Evolutionary conservation across 2,329 filamentous ascomycete genomes (phyloP), one percentile per base, ranked within the genome.

Genomic region (Exophiala sp.): DNA sequence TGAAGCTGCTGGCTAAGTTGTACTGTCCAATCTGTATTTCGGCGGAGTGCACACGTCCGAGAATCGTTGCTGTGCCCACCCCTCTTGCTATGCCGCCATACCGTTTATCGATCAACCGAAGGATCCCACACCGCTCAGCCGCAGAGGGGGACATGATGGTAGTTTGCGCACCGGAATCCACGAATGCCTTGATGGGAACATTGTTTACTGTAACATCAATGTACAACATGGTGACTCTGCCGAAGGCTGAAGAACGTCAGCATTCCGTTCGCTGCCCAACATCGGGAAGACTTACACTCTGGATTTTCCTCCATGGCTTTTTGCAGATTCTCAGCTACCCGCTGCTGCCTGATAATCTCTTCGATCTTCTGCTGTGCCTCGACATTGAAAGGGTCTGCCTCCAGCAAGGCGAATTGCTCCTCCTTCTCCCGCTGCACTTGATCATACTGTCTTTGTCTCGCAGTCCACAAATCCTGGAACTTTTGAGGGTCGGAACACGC

Each of bases 141-240:
- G 89, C 96, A 19, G 82, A 77, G 3, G 93, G 93, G 3, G 91
- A 97, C 93, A 98, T 98, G 73, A 98, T 96, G 44, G 93, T 98
- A 21, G 91, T 89, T 71, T 98, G 93, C 19, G 93, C 93, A 54
- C 93, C 93, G 1, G 93, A 97, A 68, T 98, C 93, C 53, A 98
- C 93, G 60, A 98, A 85, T 2, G 91, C 93, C 73, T 96, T 97
- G 62, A 98, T 84, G 50, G 86, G 87, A 61, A 88, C 80, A 10
- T 87, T 85, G 68, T 98, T 98, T 62, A 98, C 93, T 66, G 94
- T 87, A 54, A 95, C 90, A 64, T 94, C 83, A 60, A 97, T 86
- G 69, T 98, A 98, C 41, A 98, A 80, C 83, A 98, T 93, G 61
- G 91, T 89, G 34, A 98, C 93, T 60, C 86, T 81, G 46, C 88